Evolutionary conservation across 768 basidiomycete genomes (phyloP).

Genomic region (Russula abietina): DNA sequence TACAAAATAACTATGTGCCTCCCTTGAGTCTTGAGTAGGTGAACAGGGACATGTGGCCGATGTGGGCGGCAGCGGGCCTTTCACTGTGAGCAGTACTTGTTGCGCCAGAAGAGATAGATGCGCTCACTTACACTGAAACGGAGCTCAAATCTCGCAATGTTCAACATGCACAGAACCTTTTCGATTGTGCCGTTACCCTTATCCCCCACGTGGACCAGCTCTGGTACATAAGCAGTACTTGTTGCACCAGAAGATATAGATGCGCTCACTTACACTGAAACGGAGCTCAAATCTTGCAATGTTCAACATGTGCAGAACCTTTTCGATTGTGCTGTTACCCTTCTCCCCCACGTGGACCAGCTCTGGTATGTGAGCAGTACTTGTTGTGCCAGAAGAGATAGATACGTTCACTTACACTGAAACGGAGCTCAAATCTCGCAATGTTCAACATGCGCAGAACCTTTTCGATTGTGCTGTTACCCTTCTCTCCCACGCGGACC

Average conservation of each 20-base stretch:
- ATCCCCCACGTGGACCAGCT: constrained; percentile 94
- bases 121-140: constrained; percentile 85
- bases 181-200: constrained; percentile 93
- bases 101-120: constrained; percentile 15
- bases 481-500: constrained; percentile 90
- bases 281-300: constrained; percentile 97
- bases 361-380: too few relatives aligned
- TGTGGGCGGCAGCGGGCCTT: too few relatives aligned
- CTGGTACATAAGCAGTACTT: too few relatives aligned
- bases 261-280: constrained; percentile 92
- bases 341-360: constrained; percentile 93
- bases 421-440: constrained; percentile 96
- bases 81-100: constrained; percentile 17
- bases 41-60: constrained; percentile 31
- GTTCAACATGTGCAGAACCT: constrained; percentile 96
- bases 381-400: too few relatives aligned
- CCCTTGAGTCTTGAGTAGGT: too few relatives aligned
- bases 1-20: too few relatives aligned
- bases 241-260: too few relatives aligned
- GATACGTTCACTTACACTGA: constrained; percentile 92
- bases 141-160: constrained; percentile 98
- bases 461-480: constrained; percentile 97
- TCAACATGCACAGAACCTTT: constrained; percentile 84
- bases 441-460: constrained; percentile 95
- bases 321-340: constrained; percentile 93